phyloP scores from a whole-genome alignment of 2,329 filamentous ascomycete species.

The Diaporthe destruens region DNA sequence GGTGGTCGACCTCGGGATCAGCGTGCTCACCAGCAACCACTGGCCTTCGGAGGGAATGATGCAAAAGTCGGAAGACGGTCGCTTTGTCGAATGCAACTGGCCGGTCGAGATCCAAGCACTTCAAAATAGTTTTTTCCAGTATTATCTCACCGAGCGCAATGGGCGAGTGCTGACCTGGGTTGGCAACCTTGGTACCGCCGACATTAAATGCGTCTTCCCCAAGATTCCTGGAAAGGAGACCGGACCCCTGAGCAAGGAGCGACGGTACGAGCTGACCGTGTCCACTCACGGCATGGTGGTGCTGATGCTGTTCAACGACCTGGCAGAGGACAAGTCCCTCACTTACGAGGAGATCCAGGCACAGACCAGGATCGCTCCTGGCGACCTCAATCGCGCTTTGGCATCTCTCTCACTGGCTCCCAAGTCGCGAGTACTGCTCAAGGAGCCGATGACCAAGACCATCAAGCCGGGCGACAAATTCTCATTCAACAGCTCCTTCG shows the following conservation, averaged over 20 bases:
- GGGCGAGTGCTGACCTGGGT: slow-evolving; percentile 91
- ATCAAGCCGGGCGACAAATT: slow-evolving; percentile 84
- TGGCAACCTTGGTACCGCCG: slow-evolving; percentile 79
- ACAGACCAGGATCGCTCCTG: slow-evolving; percentile 80
- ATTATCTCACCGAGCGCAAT: slow-evolving; percentile 88
- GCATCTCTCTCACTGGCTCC: slow-evolving; percentile 86
- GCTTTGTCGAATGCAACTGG: slow-evolving; percentile 73
- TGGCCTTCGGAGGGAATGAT: slow-evolving; percentile 92
- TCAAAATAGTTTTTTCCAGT: slow-evolving; percentile 88
- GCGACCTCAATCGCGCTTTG: slow-evolving; percentile 81
- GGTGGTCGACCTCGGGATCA: slow-evolving; percentile 83
- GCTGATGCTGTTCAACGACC: slow-evolving; percentile 88
- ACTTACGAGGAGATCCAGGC: slow-evolving; percentile 84
- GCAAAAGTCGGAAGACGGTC: slow-evolving; percentile 57
- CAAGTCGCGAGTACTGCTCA: slow-evolving; percentile 84
- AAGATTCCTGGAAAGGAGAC: slow-evolving; percentile 78
- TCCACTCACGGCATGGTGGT: slow-evolving; percentile 94
- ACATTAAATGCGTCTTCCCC: slow-evolving; percentile 84
- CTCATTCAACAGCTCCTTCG: slow-evolving; percentile 84
- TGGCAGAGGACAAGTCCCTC: slow-evolving; percentile 65
- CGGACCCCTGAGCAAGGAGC: slow-evolving; percentile 69
- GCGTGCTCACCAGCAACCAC: slow-evolving; percentile 90
- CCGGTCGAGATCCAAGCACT: slow-evolving; percentile 80
- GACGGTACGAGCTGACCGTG: slow-evolving; percentile 90
- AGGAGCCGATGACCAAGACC: slow-evolving; percentile 83